Percentiles rank a stretch among this genome's conserved stretches.
Evolutionary conservation across 2,329 filamentous ascomycete species (phyloP).

Genomic region (Phaeomoniella chlamydospora): DNA sequence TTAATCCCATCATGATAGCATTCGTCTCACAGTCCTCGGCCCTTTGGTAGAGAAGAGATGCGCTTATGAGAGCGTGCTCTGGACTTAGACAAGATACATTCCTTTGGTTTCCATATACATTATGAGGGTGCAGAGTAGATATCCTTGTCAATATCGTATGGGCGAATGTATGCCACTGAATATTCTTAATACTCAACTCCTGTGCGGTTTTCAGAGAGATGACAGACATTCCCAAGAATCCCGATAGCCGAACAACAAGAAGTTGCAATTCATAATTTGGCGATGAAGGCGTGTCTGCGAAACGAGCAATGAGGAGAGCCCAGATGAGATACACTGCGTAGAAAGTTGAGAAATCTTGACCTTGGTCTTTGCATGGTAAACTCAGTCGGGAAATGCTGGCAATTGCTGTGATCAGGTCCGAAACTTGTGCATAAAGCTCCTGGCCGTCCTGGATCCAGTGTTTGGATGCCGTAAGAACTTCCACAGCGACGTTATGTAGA

Average conservation of each 20-base stretch:
- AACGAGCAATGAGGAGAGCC: not conserved
- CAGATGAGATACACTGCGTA: too few species aligned
- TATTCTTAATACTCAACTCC: constrained; percentile 22
- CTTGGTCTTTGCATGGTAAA: too few species aligned
- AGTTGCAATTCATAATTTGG: not conserved
- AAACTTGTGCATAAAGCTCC: not conserved
- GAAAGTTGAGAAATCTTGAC: too few species aligned
- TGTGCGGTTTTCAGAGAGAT: not conserved
- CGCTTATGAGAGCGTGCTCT: constrained; percentile 20
- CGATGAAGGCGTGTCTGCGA: not conserved
- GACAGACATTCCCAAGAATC: not conserved
- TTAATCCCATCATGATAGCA: constrained; percentile 21
- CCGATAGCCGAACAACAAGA: not conserved
- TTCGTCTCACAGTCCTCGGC: constrained; percentile 21
- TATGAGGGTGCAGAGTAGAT: constrained; percentile 29
- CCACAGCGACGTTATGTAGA: not conserved
- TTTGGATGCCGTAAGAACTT: not conserved
- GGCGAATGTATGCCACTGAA: constrained; percentile 32
- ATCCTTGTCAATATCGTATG: constrained; percentile 32
- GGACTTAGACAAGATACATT: constrained; percentile 20
- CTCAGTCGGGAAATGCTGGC: not conserved
- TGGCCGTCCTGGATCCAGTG: not conserved
- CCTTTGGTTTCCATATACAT: constrained; percentile 21
- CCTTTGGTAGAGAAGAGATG: constrained; percentile 24
- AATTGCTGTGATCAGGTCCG: not conserved